Evolutionary conservation across 176 grass and related monocot species (phyloP).

Genomic region (Avena eriantha): DNA sequence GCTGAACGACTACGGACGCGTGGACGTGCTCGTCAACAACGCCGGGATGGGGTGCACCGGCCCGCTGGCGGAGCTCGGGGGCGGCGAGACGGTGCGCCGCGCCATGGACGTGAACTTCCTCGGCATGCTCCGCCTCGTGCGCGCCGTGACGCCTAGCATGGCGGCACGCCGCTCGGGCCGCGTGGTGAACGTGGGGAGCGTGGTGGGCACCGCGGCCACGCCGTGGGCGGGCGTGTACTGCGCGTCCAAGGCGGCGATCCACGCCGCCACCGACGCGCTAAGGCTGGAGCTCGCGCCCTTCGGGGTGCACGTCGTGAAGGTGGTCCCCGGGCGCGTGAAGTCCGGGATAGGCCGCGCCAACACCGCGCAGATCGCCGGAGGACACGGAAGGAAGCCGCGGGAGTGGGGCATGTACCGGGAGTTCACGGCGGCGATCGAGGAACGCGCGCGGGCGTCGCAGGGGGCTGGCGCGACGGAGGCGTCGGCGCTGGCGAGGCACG

Average conservation of each 20-base stretch:
- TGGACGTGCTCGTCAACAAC: slow-evolving; percentile 73
- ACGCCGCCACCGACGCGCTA: slow-evolving; percentile 65
- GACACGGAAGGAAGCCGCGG: background rate
- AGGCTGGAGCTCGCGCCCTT: slow-evolving; percentile 57
- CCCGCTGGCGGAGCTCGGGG: slow-evolving; percentile 57
- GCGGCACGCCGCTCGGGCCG: slow-evolving; percentile 15
- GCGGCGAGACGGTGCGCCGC: slow-evolving; percentile 14
- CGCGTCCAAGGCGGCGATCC: slow-evolving; percentile 67
- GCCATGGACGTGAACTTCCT: slow-evolving; percentile 64
- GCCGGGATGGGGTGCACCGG: slow-evolving; percentile 66
- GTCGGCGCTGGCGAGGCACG: slow-evolving; percentile 24
- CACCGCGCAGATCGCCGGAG: background rate
- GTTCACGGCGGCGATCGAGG: slow-evolving; percentile 47
- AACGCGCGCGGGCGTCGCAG: slow-evolving; percentile 50
- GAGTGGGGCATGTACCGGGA: slow-evolving; percentile 41
- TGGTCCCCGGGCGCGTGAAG: slow-evolving; percentile 52
- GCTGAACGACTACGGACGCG: slow-evolving; percentile 2
- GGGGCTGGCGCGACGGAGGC: slow-evolving; percentile 17
- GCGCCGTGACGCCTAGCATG: slow-evolving; percentile 59
- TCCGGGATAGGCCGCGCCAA: slow-evolving; percentile 51
- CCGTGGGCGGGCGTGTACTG: slow-evolving; percentile 60
- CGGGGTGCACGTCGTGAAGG: slow-evolving; percentile 66
- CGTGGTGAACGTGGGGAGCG: slow-evolving; percentile 67
- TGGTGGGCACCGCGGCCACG: slow-evolving; percentile 52
- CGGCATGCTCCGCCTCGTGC: slow-evolving; percentile 51